Evolutionary conservation across 805 yeast genomes (phyloP), one percentile per base, ranked within the genome.

Genomic region (Kodamaea kakaduensis): DNA sequence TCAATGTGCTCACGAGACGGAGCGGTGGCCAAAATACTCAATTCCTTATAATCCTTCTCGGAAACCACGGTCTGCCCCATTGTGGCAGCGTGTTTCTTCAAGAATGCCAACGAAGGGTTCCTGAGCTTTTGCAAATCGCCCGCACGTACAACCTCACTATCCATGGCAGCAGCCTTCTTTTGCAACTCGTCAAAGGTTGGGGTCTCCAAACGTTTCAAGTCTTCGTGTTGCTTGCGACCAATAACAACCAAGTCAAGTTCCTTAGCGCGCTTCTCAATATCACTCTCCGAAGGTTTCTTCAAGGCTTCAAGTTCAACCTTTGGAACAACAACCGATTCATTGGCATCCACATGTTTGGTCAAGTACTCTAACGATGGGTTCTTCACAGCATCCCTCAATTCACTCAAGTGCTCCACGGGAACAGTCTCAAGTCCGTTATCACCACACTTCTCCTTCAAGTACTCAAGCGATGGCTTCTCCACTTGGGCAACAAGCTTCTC

Each of bases 131-230:
- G 24, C 22, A 36, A 42, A 13, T 50, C 50, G 3, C 32, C 43
- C 7, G 37, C 36, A 3, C 45, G 24, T 17, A 50, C 34, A 2
- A 48, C 26, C 4, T 37, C 19, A 16, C 34, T 26, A 22, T 36
- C 20, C 16, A 24, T 36, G 4, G 42, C 31, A 1, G 22, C 19
- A 0, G 68, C 61, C 20, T 55, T 52, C 4, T 34, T 39, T 17
- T 37, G 46, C 19, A 73, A 23, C 24, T 54, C 50, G 1, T 59
- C 64, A 5, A 53, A 9, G 13, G 59, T 28, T 7, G 73, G 71
- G n/a, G 34, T 27, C 7, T 39, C 36, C 2, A 25, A 23, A 6
- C 30, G 29, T 22, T 33, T 40, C 40, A 46, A 44, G 5, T 50
- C 50, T 2, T 26, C 31, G 14, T 46, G 34, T 5, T 43, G 30